Evolutionary conservation across 805 yeast species (phyloP).

Genomic region (Candida xiaguanensis): DNA sequence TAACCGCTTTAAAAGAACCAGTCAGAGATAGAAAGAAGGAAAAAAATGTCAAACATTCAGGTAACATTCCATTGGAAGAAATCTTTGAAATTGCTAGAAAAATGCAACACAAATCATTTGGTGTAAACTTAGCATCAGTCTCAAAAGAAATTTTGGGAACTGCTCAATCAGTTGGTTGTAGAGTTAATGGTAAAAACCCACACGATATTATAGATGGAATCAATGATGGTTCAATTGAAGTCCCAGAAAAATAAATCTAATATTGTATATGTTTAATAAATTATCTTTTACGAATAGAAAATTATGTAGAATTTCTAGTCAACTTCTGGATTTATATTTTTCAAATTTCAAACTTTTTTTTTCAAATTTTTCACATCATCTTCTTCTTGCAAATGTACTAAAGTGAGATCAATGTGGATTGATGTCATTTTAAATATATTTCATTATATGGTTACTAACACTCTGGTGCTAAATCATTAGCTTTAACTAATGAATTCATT

Average conservation of each 20-base stretch:
- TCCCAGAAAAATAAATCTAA: constrained; percentile 62
- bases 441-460: constrained; percentile 71
- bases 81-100: constrained; percentile 95
- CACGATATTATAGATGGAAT: constrained; percentile 98
- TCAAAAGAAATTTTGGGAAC: constrained; percentile 99
- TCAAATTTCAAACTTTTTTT: constrained; percentile 2
- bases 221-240: constrained; percentile 96
- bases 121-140: constrained; percentile 95
- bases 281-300: constrained; percentile 1
- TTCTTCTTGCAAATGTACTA: background rate
- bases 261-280: constrained; percentile 6
- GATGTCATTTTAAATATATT: constrained; percentile 1
- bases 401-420: background rate
- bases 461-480: constrained; percentile 72
- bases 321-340: too few species aligned
- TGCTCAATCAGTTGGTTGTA: constrained; percentile 99
- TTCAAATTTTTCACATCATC: background rate
- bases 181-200: constrained; percentile 99
- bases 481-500: constrained; percentile 11
- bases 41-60: constrained; percentile 98
- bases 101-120: constrained; percentile 96
- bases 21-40: constrained; percentile 99
- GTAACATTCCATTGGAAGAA: constrained; percentile 97
- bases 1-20: constrained; percentile 98
- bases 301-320: constrained; percentile 2